Conservation (phyloP, 345 rosid species). For the Pugionium dolabratum region DNA sequence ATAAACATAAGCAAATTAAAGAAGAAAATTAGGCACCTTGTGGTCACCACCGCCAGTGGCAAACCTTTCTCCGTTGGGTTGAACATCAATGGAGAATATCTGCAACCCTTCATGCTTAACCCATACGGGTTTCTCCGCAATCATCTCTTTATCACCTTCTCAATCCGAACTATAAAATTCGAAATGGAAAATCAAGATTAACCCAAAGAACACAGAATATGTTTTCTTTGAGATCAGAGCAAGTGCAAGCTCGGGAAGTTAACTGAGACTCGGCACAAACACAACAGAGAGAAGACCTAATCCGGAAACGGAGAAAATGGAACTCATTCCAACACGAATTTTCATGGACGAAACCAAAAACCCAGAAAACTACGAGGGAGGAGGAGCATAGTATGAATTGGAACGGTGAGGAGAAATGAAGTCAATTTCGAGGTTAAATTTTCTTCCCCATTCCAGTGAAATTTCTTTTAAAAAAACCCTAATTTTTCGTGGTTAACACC, state of each 20-base stretch:
- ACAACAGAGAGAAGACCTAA: conserved; percentile 18
- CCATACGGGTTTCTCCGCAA: conserved; percentile 97
- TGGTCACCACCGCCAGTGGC: conserved; percentile 99
- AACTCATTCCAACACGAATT: background rate
- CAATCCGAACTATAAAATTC: conserved; percentile 10
- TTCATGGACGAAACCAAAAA: conserved; percentile 2
- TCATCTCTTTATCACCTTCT: conserved; percentile 49
- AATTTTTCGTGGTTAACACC: conserved; percentile 12
- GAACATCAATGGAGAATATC: conserved; percentile 96
- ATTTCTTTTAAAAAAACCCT: conserved; percentile 12
- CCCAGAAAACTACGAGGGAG: conserved; percentile 12
- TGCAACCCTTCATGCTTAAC: conserved; percentile 96
- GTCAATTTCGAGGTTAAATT: conserved; percentile 20
- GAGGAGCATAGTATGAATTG: too few relatives aligned
- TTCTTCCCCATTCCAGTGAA: conserved; percentile 11
- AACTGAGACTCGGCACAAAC: conserved; percentile 12
- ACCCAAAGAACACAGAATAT: background rate
- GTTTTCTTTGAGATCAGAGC: conserved; percentile 5
- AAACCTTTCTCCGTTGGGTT: conserved; percentile 92
- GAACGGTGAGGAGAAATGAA: conserved; percentile 7
- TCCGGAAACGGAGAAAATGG: background rate
- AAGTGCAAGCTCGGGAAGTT: conserved; percentile 6
- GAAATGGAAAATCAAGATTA: background rate
- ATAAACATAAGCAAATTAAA: background rate
- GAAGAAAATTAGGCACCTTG: conserved; percentile 56